Percentiles rank a stretch among this genome's conserved stretches.
phyloP scores from a whole-genome alignment of 208 protist genomes.

The Balamuthia mandrillaris region DNA sequence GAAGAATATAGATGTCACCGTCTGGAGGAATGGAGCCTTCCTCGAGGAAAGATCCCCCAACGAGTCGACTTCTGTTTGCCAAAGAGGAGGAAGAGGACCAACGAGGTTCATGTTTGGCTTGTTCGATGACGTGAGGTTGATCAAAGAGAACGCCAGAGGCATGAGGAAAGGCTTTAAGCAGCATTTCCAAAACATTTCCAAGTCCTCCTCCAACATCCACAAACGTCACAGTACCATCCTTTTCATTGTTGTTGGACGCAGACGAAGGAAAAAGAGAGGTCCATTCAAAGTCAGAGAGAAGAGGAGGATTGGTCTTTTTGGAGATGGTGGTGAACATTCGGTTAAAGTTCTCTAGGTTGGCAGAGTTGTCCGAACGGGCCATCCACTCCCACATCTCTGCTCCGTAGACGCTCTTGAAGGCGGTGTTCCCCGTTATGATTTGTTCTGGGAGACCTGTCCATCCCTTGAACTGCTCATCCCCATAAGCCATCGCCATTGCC shows the following conservation, averaged over 20 bases:
- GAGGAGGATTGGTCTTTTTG: too few relatives aligned
- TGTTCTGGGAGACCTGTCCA: too few relatives aligned
- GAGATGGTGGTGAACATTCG: too few relatives aligned
- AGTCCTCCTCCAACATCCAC: conserved; percentile 31
- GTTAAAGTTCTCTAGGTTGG: too few relatives aligned
- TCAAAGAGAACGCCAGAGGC: conserved; percentile 24
- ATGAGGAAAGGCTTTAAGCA: neutral
- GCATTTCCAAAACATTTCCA: conserved; percentile 6
- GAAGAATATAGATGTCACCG: conserved; percentile 26
- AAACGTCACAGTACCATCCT: neutral
- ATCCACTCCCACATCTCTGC: too few relatives aligned
- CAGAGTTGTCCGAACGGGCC: too few relatives aligned
- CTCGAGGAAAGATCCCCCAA: neutral
- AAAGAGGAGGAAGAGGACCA: neutral
- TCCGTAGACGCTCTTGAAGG: too few relatives aligned
- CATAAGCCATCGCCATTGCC: too few relatives aligned
- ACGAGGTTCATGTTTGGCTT: neutral
- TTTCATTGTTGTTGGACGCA: neutral
- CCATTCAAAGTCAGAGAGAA: conserved; percentile 34
- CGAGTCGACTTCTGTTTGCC: neutral
- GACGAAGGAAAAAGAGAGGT: too few relatives aligned
- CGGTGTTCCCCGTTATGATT: too few relatives aligned
- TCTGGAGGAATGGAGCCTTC: conserved; percentile 14
- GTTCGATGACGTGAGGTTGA: neutral
- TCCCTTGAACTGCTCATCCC: too few relatives aligned